These are phyloP conservation scores for Floccularia luteovirens DNA, from an alignment of 768 basidiomycete genomes.

Conservation along the genomic window DNA sequence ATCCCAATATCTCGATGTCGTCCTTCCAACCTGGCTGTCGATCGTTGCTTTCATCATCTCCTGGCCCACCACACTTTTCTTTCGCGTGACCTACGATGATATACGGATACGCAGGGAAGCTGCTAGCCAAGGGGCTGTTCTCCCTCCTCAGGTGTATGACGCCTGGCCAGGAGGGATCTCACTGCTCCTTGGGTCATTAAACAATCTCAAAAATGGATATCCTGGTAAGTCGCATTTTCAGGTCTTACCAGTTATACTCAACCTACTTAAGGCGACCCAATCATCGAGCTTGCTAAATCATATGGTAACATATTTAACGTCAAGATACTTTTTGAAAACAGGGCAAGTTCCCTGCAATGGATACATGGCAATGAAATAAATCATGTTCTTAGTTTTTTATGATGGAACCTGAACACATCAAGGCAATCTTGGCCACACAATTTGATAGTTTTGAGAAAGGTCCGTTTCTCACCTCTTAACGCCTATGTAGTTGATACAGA, in stretches of 20 bases:
- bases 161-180: not conserved
- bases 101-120: constrained; percentile 1
- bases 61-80: constrained; percentile 9
- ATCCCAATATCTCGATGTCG: constrained; percentile 5
- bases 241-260: not conserved
- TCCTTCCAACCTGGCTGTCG: constrained; percentile 8
- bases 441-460: constrained; percentile 20
- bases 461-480: not conserved
- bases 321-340: constrained; percentile 26
- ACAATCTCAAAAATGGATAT: constrained; percentile 1
- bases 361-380: not conserved
- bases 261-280: constrained; percentile 16
- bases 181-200: not conserved
- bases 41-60: constrained; percentile 8
- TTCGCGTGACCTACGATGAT: constrained; percentile 10
- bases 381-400: constrained; percentile 24
- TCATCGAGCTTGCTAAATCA: constrained; percentile 12
- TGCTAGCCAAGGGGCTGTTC: not conserved
- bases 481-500: constrained; percentile 6
- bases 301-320: constrained; percentile 24
- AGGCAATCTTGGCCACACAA: constrained; percentile 21
- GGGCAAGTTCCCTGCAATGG: constrained; percentile 14
- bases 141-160: constrained; percentile 1
- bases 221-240: not conserved
- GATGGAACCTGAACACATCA: constrained; percentile 30